phyloP scores from a whole-genome alignment of 208 protist species.

The Wallacemonas sp. region DNA sequence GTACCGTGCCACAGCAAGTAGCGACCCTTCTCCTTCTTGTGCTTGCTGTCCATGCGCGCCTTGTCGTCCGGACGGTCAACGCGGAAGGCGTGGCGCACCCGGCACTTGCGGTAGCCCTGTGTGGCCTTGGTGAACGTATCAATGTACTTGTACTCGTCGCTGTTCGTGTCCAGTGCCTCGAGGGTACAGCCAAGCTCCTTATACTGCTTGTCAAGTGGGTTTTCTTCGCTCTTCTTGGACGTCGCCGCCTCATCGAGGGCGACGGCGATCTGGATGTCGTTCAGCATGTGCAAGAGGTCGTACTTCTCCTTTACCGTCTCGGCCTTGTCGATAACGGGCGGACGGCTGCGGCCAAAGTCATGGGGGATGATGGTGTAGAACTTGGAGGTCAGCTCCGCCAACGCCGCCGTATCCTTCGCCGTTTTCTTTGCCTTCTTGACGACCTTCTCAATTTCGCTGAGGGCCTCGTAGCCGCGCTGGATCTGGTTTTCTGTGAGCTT shows the following conservation, averaged over 20 bases:
- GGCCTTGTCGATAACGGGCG: conserved; percentile 22
- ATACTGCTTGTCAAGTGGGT: conserved; percentile 21
- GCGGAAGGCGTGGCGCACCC: conserved; percentile 11
- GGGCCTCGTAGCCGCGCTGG: conserved; percentile 20
- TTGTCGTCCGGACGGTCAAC: conserved; percentile 26
- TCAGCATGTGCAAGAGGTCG: conserved; percentile 41
- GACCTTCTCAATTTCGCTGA: conserved; percentile 18
- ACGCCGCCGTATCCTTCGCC: neutral
- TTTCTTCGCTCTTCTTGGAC: conserved; percentile 13
- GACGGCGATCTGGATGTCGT: conserved; percentile 24
- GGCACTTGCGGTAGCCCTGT: conserved; percentile 17
- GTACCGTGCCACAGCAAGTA: conserved; percentile 27
- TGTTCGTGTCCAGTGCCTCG: neutral
- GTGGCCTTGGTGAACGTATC: conserved; percentile 14
- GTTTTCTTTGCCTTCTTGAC: neutral
- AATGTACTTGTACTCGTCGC: conserved; percentile 11
- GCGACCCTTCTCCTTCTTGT: conserved; percentile 13
- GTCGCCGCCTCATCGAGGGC: conserved; percentile 15
- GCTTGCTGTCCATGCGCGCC: conserved; percentile 13
- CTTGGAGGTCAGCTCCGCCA: conserved; percentile 19
- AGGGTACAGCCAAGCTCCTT: conserved; percentile 14
- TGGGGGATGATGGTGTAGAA: conserved; percentile 59
- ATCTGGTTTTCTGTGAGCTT: conserved; percentile 31
- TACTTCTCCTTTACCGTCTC: conserved; percentile 25
- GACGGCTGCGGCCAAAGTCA: conserved; percentile 26